Conservation (phyloP, 805 yeast genomes). For the Candida hungchunana region DNA sequence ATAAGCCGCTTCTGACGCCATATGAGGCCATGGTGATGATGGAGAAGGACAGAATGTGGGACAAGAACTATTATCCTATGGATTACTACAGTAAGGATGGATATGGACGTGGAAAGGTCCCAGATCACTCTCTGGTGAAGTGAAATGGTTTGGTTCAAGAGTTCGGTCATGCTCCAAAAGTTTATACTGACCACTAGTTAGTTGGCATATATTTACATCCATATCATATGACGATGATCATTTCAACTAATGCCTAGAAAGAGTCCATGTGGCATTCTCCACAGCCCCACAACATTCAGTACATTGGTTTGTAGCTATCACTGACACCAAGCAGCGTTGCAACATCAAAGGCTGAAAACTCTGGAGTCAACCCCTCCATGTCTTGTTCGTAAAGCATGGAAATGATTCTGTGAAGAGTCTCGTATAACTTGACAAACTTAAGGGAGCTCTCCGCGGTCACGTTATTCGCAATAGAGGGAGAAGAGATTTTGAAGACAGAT, state of each 20-base stretch:
- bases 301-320: conserved; percentile 25
- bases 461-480: conserved; percentile 58
- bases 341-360: conserved; percentile 56
- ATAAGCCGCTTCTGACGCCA: conserved; percentile 87
- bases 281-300: no score
- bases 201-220: no score
- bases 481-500: conserved; percentile 52
- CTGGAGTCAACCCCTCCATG: conserved; percentile 28
- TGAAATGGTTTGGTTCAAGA: no score
- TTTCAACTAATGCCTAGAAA: no score
- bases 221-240: neutral
- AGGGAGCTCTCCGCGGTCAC: conserved; percentile 47
- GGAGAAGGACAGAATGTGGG: conserved; percentile 65
- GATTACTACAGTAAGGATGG: conserved; percentile 90
- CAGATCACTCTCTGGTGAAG: conserved; percentile 34
- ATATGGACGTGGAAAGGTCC: conserved; percentile 81
- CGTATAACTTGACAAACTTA: conserved; percentile 40
- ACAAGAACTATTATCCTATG: conserved; percentile 78
- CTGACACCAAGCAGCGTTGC: conserved; percentile 73
- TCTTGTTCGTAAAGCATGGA: conserved; percentile 33
- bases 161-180: no score
- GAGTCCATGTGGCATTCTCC: no score
- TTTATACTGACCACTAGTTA: no score
- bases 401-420: conserved; percentile 33
- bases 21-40: conserved; percentile 93